phyloP scores from a whole-genome alignment of 2,329 filamentous ascomycete genomes.

The Neonectria ditissima region DNA sequence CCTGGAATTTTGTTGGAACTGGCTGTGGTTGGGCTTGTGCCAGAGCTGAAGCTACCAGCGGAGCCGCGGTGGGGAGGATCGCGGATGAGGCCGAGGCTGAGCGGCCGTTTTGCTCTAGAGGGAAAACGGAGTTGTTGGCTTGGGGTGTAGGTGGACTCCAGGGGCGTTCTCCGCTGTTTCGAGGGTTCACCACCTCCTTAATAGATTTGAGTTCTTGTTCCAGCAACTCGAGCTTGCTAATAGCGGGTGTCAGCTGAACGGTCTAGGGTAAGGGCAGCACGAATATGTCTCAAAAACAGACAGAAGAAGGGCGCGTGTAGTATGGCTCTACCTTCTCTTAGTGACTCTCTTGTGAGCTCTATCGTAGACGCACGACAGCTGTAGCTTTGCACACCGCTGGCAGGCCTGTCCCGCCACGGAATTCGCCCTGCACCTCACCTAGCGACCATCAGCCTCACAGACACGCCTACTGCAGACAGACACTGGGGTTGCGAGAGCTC shows the following conservation, averaged over 20 bases:
- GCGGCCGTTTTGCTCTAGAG: slow-evolving; percentile 31
- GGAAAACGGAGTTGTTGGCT: slow-evolving; percentile 40
- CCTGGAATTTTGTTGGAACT: slow-evolving; percentile 26
- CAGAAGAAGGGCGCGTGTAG: too few species aligned
- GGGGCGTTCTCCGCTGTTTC: slow-evolving; percentile 31
- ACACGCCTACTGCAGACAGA: not conserved
- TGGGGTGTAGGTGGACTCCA: slow-evolving; percentile 48
- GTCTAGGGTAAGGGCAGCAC: slow-evolving; percentile 7
- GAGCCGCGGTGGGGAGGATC: slow-evolving; percentile 23
- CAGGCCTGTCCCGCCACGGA: slow-evolving; percentile 55
- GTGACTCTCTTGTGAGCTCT: slow-evolving; percentile 61
- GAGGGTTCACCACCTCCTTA: slow-evolving; percentile 61
- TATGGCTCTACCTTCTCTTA: slow-evolving; percentile 53
- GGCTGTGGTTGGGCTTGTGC: slow-evolving; percentile 18
- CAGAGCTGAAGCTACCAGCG: slow-evolving; percentile 18
- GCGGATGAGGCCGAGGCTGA: slow-evolving; percentile 26
- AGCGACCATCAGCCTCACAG: slow-evolving; percentile 24
- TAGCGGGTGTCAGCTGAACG: slow-evolving; percentile 19
- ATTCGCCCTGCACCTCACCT: slow-evolving; percentile 61
- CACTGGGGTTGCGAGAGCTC: slow-evolving; percentile 28
- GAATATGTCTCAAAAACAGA: not conserved
- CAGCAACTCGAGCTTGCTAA: slow-evolving; percentile 66
- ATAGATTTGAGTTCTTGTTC: slow-evolving; percentile 67
- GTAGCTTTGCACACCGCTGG: slow-evolving; percentile 58
- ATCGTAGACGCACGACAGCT: slow-evolving; percentile 59